Evolutionary conservation across 2,329 filamentous ascomycete genomes (phyloP), one percentile per base, ranked within the genome.

Genomic region (Penicillium decumbens): DNA sequence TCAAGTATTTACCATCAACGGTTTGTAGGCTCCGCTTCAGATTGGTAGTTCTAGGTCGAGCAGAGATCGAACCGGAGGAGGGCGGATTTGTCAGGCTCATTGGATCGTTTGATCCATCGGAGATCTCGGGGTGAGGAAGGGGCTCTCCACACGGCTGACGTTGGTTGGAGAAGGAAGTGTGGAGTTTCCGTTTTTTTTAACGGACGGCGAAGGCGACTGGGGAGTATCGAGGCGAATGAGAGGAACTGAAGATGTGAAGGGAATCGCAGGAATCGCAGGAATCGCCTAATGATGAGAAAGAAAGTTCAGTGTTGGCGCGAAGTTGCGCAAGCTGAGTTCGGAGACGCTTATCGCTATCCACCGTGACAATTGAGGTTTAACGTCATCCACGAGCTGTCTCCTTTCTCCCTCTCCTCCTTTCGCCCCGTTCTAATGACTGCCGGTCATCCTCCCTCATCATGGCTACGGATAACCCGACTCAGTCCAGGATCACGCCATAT

Each of bases 401-500:
- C 7, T 23, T 41, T 39, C 9, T 13, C 23, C 30, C 39, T 25
- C 23, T 42, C 39, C n/a, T 13, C 7, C 20, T 30, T 41, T 32
- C 18, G 7, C 28, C 6, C n/a, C 15, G 25, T 3, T 45, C 18
- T 15, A 3, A 43, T 43, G 25, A 43, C 32, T 30, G 8, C 10
- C 5, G 28, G 7, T 7, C 13, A 6, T 10, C 18, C 25, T 2
- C 28, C 40, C n/a, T 42, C 47, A 60, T 27, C 38, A 68, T 67
- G 65, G 50, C 53, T 40, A 51, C 55, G 18, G 43, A 43, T 35
- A 46, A 51, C 13, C 43, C 55, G 35, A 56, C 51, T 45, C 59
- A 41, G 43, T 63, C 60, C 6, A 60, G 48, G 43, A 75, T 90
- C 47, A 93, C 89, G 30, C 77, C 82, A 4, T 95, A 89, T 71